phyloP scores from a whole-genome alignment of 805 yeast species.

The Dipodascus albidus region DNA sequence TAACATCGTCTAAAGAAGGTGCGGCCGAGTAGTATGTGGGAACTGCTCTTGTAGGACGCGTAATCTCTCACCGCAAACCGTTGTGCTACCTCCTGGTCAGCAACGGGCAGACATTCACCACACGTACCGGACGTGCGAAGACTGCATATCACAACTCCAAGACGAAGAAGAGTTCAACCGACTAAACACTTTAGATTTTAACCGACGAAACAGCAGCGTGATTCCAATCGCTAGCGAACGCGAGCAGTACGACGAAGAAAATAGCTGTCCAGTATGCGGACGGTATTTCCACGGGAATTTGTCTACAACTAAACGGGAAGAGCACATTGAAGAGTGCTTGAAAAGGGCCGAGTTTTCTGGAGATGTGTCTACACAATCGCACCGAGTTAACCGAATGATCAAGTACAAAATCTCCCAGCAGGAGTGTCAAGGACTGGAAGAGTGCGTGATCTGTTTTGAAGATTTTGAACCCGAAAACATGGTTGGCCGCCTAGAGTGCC shows the following conservation, averaged over 20 bases:
- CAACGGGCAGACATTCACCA: conserved; percentile 35
- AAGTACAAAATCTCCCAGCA: conserved; percentile 43
- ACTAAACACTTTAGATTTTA: too few relatives aligned
- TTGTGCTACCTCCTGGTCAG: conserved; percentile 43
- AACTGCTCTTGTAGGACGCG: conserved; percentile 44
- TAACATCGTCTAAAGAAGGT: conserved; percentile 26
- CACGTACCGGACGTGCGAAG: conserved; percentile 64
- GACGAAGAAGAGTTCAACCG: neutral
- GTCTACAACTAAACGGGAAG: conserved; percentile 25
- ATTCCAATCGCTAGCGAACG: neutral
- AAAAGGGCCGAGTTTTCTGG: conserved; percentile 47
- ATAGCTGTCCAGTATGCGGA: conserved; percentile 31
- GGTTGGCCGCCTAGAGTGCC: conserved; percentile 85
- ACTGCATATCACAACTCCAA: conserved; percentile 49
- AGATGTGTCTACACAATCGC: conserved; percentile 34
- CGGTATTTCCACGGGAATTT: neutral
- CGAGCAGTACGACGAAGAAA: conserved; percentile 21
- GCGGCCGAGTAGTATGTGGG: conserved; percentile 77
- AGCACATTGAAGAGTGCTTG: conserved; percentile 65
- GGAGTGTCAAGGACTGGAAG: conserved; percentile 32
- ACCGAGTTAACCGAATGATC: conserved; percentile 70
- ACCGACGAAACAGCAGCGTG: neutral
- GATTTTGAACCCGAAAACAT: conserved; percentile 76
- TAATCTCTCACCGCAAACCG: conserved; percentile 48
- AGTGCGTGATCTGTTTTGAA: conserved; percentile 92